A percentile compares a stretch with the other conserved stretches of the same genome.
phyloP scores from a whole-genome alignment of 345 rosid species.

The Brassica carinata region DNA sequence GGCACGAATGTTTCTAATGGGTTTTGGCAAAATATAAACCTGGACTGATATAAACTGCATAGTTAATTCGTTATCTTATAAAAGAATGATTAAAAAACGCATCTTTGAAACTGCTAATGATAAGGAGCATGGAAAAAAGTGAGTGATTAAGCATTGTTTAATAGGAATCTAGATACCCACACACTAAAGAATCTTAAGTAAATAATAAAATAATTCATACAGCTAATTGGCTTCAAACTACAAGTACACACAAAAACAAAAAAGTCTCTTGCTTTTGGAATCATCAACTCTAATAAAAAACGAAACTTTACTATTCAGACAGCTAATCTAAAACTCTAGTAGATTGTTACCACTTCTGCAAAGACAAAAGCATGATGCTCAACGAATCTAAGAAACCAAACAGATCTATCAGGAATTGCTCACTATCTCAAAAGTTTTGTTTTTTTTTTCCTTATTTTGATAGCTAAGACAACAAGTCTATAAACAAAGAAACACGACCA shows the following conservation, averaged over 20 bases:
- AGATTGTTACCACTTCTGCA: background rate
- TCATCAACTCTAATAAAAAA: background rate
- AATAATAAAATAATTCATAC: slow-evolving; percentile 21
- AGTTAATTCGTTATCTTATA: slow-evolving; percentile 25
- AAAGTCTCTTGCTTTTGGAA: background rate
- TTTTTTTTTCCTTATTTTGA: too few species aligned
- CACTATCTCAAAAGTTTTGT: too few species aligned
- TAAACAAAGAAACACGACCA: slow-evolving; percentile 1
- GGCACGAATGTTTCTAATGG: slow-evolving; percentile 5
- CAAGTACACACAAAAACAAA: background rate
- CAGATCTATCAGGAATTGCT: slow-evolving; percentile 19
- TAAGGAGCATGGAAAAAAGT: slow-evolving; percentile 32
- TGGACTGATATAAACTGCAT: background rate
- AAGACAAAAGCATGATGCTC: background rate
- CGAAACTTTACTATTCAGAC: slow-evolving; percentile 5
- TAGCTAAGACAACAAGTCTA: background rate
- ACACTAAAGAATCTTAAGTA: slow-evolving; percentile 25
- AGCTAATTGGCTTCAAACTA: slow-evolving; percentile 12
- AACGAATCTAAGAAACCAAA: slow-evolving; percentile 8
- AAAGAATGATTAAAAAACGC: slow-evolving; percentile 11
- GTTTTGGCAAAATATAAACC: slow-evolving; percentile 15
- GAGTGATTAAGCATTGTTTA: slow-evolving; percentile 29
- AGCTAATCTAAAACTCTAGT: background rate
- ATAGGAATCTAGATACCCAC: slow-evolving; percentile 20
- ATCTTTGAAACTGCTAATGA: slow-evolving; percentile 16